Evolutionary conservation across 75 land plant species (phyloP).

Genomic region (Pinus taeda): DNA sequence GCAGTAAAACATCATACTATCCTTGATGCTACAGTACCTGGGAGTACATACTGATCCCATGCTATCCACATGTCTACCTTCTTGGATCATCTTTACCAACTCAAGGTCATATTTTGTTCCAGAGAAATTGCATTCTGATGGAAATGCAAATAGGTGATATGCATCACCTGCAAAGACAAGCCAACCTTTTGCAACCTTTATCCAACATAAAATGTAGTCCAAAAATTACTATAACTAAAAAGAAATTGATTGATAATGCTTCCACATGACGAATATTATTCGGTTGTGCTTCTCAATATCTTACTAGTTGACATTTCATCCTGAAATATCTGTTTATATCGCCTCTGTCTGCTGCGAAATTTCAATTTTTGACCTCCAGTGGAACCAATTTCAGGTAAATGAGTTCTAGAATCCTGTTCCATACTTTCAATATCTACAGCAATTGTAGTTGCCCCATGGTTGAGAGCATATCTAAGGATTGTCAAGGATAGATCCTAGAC

Average conservation of each 20-base stretch:
- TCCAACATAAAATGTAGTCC: background rate
- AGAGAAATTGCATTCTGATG: slow-evolving; percentile 97
- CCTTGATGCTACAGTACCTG: background rate
- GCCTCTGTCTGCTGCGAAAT: slow-evolving; percentile 13
- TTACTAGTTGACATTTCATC: background rate
- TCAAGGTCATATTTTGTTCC: slow-evolving; percentile 69
- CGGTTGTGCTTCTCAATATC: background rate
- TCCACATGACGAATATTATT: background rate
- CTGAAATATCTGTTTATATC: slow-evolving; percentile 10
- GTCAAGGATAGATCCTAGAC: slow-evolving; percentile 18
- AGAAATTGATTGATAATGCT: background rate
- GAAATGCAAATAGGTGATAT: slow-evolving; percentile 85
- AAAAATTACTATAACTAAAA: background rate
- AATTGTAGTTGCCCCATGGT: slow-evolving; percentile 60
- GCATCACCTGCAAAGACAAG: slow-evolving; percentile 37
- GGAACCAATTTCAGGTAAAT: slow-evolving; percentile 2
- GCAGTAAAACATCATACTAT: background rate
- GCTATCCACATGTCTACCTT: slow-evolving; percentile 25
- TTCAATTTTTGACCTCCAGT: slow-evolving; percentile 22
- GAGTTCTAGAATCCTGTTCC: slow-evolving; percentile 3
- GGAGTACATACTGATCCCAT: background rate
- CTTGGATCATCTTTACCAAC: slow-evolving; percentile 71
- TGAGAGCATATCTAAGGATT: slow-evolving; percentile 77
- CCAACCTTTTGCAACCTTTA: background rate
- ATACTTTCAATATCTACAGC: slow-evolving; percentile 68